Base-by-base conservation (phyloP, 2,329 filamentous ascomycete species). In the Cladophialophora yegresii region DNA sequence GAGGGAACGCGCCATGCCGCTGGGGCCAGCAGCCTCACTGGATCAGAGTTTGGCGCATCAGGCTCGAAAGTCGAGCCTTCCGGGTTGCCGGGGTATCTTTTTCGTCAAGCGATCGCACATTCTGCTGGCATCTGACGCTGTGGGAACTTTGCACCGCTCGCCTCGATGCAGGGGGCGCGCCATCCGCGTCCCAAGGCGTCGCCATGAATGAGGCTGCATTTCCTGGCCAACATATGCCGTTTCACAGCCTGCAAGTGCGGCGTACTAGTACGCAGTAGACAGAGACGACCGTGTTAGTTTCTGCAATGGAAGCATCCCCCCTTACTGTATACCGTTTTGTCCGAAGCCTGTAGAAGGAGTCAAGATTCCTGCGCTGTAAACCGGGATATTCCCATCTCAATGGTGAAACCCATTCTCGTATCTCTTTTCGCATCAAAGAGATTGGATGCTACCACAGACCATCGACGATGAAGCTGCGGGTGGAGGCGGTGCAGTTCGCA, bases 111-210 rank as follows among this genome's bases (percentile, higher is more conserved):
- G 10, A 26, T 20, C 26, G 28, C 22, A 53, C 12, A 53, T 28
- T 26, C 26, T 32, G 26, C 50, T 32, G 9, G 23, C 28, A 12
- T 54, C 23, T 50, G 22, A 22, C 47, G 47, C 47, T 22, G 47
- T 20, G 6, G 54, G 45, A 43, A 57, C 40, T 10, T 7, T 59
- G 32, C 26, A n/a, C 26, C 30, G n/a, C 47, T 40, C 30, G 45
- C 32, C 33, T 59, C 47, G 23, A 53, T 32, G 47, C 57, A 59
- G 57, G 56, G 56, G 57, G 57, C 40, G 57, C 32, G 20, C 22
- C 45, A 59, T 51, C 22, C 6, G 23, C 22, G 57, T 59, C 33
- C 40, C 57, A 40, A 40, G 20, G 12, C 20, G 36, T 53, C 5
- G 30, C 47, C 22, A 36, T 10, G n/a, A 36, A 43, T 40, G 43